Evolutionary conservation across 1,284 basidiomycete genomes (phyloP).

Genomic region (Leccinum insolens): DNA sequence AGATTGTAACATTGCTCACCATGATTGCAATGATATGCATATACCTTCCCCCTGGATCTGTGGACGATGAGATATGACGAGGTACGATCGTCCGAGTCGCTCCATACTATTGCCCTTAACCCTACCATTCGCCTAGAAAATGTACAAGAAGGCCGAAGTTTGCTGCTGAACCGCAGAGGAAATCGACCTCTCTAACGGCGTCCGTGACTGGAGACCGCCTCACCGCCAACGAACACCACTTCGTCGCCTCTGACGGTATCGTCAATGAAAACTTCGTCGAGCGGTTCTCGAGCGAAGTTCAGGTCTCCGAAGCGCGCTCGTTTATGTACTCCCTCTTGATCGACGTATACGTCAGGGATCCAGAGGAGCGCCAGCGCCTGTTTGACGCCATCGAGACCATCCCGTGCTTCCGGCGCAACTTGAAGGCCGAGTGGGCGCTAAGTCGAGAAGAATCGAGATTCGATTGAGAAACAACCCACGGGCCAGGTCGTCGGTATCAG

Average conservation of each 20-base stretch:
- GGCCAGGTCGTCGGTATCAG: slow-evolving; percentile 91
- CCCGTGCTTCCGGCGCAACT: slow-evolving; percentile 84
- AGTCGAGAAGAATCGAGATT: slow-evolving; percentile 39
- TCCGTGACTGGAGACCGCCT: slow-evolving; percentile 93
- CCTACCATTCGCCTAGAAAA: slow-evolving; percentile 41
- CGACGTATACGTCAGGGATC: slow-evolving; percentile 46
- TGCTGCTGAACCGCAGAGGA: slow-evolving; percentile 99
- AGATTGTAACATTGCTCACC: too few species aligned
- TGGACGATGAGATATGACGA: slow-evolving; percentile 42
- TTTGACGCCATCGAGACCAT: slow-evolving; percentile 96
- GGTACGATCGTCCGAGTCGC: slow-evolving; percentile 45
- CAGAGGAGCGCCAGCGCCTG: slow-evolving; percentile 79
- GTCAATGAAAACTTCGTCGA: slow-evolving; percentile 57
- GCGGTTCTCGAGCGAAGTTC: slow-evolving; percentile 94
- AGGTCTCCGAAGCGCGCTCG: slow-evolving; percentile 92
- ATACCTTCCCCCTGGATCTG: too few species aligned
- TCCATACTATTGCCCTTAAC: slow-evolving; percentile 3
- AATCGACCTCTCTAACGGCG: slow-evolving; percentile 91
- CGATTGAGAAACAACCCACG: slow-evolving; percentile 78
- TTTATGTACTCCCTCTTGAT: slow-evolving; percentile 46
- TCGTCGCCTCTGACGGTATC: slow-evolving; percentile 96
- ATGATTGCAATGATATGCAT: too few species aligned
- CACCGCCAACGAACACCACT: slow-evolving; percentile 92
- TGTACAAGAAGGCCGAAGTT: slow-evolving; percentile 93
- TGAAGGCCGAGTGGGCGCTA: too few species aligned